A percentile compares a stretch with the other conserved stretches of the same genome.
Conservation (phyloP, 257 asterid species). For the Salvia splendens region DNA sequence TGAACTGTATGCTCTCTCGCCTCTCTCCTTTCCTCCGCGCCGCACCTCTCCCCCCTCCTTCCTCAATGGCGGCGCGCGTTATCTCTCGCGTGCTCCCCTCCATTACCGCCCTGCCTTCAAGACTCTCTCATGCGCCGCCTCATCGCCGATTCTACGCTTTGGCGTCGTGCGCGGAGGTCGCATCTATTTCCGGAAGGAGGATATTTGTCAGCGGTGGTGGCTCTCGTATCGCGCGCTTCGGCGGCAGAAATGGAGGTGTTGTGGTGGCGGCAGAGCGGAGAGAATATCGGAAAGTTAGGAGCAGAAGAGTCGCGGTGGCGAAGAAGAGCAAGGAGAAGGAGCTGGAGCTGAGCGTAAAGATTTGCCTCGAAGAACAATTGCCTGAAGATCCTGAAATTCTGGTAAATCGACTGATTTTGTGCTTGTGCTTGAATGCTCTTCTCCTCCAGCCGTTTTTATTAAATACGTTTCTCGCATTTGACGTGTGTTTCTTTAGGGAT, state of each 20-base stretch:
- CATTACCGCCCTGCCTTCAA: slow-evolving; percentile 29
- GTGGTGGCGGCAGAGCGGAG: slow-evolving; percentile 56
- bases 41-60: slow-evolving; percentile 37
- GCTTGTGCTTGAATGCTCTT: background rate
- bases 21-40: slow-evolving; percentile 53
- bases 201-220: slow-evolving; percentile 24
- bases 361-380: slow-evolving; percentile 78
- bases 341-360: slow-evolving; percentile 75
- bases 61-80: slow-evolving; percentile 79
- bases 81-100: slow-evolving; percentile 52
- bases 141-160: slow-evolving; percentile 30
- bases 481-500: too few species aligned
- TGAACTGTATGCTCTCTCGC: slow-evolving; percentile 69
- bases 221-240: slow-evolving; percentile 38
- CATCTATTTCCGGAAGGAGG: slow-evolving; percentile 37
- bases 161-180: slow-evolving; percentile 29
- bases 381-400: slow-evolving; percentile 92
- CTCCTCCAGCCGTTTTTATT: background rate
- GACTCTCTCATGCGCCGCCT: slow-evolving; percentile 28
- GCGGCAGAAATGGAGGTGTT: slow-evolving; percentile 39
- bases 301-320: slow-evolving; percentile 44
- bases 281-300: slow-evolving; percentile 62
- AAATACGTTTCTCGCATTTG: background rate
- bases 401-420: slow-evolving; percentile 43
- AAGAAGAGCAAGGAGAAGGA: slow-evolving; percentile 65